Evolutionary conservation across 768 basidiomycete genomes (phyloP).

Genomic region (Suillus placidus): DNA sequence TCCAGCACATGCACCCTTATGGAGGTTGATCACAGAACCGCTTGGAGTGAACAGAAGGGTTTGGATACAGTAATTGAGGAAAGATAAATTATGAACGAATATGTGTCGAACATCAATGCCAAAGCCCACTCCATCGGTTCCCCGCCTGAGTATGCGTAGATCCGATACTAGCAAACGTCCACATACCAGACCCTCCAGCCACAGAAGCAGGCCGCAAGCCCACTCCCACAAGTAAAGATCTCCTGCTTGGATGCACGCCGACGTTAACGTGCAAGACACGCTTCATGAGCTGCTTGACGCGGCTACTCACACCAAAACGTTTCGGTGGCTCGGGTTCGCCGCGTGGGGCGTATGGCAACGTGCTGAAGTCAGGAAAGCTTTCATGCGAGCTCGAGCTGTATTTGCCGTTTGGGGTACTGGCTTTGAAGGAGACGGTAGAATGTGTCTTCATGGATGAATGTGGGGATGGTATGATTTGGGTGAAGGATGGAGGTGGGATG

Average conservation of each 20-base stretch:
- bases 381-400: slow-evolving; percentile 2
- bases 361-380: slow-evolving; percentile 22
- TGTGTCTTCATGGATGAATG: neutral
- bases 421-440: neutral
- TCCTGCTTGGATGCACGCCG: neutral
- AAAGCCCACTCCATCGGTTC: slow-evolving; percentile 28
- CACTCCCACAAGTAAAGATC: slow-evolving; percentile 10
- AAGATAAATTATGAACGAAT: neutral
- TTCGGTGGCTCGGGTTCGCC: slow-evolving; percentile 11
- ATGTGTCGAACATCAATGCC: slow-evolving; percentile 13
- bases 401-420: slow-evolving; percentile 8
- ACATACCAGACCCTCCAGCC: slow-evolving; percentile 15
- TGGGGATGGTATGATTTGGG: slow-evolving; percentile 11
- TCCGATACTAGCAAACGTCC: slow-evolving; percentile 23
- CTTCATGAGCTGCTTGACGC: slow-evolving; percentile 27
- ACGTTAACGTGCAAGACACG: slow-evolving; percentile 21
- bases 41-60: neutral
- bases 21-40: neutral
- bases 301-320: slow-evolving; percentile 20
- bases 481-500: neutral
- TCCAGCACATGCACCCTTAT: neutral
- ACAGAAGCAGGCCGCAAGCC: slow-evolving; percentile 6
- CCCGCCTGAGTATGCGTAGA: slow-evolving; percentile 9
- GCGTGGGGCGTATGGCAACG: slow-evolving; percentile 12
- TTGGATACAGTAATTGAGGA: neutral